Base-by-base conservation (phyloP, 1,139 yeast genomes). In the Zygosaccharomyces pseudobailii region DNA sequence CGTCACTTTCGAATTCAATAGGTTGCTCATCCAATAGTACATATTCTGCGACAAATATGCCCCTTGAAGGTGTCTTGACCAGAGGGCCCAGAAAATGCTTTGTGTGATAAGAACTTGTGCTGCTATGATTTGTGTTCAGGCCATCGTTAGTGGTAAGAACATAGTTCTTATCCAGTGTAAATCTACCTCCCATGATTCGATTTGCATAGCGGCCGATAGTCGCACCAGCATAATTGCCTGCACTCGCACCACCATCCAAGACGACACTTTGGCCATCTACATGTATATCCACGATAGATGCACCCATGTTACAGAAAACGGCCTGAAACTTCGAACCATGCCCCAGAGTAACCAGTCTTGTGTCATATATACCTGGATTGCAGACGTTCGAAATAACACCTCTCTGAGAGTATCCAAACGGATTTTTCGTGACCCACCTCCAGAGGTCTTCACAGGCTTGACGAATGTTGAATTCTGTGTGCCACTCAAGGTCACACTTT, bases 401-500 rank as follows among this genome's bases (percentile, higher is more conserved):
- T 38, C 53, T 49, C 23, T 57, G 45, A 46, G 69, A 64, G 59
- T 79, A 85, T 5, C 92, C 92, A 56, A 65, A 73, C 5, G 92
- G 92, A 62, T 85, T 82, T 59, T 74, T 72, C 13, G 77, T 72
- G 25, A 88, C 80, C 94, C 95, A 86, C 47, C 73, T 76, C 94
- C 94, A 86, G 55, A 85, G 71, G 64, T 85, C 92, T 38, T 65
- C 67, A 65, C 94, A 85, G 8, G 94, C 88, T 36, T 77, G 75
- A 37, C 79, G 81, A 50, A 86, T 72, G 20, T 78, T 61, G 24
- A 77, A 67, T 55, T 75, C 67, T 2, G 89, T 82, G 51, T 70
- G 62, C 94, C 94, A 87, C 41, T 74, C 62, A 49, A 86, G 74
- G 66, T 86, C 94, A 3, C 59, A 53, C 55, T 79, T 76, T 31